phyloP scores from a whole-genome alignment of 2,329 filamentous ascomycete species.

The Alternaria infectoria region DNA sequence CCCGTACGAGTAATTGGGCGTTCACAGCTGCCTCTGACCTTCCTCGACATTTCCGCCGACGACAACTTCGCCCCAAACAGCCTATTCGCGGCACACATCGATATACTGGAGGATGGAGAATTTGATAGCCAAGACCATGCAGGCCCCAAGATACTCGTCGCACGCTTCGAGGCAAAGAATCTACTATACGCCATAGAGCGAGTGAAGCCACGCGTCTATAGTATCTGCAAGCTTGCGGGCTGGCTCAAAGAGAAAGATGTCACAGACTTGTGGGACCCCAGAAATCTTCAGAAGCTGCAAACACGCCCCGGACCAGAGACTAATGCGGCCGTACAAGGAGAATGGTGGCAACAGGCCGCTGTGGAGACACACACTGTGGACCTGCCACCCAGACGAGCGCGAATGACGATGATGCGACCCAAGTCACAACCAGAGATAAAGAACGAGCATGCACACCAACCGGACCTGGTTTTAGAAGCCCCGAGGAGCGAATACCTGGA shows the following conservation, averaged over 20 bases:
- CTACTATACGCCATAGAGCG: conserved; percentile 81
- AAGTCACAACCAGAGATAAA: conserved; percentile 5
- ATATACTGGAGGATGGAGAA: conserved; percentile 35
- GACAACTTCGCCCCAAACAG: conserved; percentile 32
- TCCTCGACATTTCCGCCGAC: conserved; percentile 42
- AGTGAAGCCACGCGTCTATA: conserved; percentile 66
- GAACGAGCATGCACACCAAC: conserved; percentile 7
- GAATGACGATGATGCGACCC: conserved; percentile 42
- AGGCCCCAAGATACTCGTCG: conserved; percentile 41
- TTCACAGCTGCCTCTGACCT: conserved; percentile 46
- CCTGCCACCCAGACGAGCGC: conserved; percentile 28
- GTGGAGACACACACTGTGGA: conserved; percentile 24
- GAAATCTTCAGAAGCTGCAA: conserved; percentile 57
- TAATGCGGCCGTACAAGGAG: neutral
- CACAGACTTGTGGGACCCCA: conserved; percentile 33
- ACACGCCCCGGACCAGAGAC: conserved; percentile 59
- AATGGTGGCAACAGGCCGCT: conserved; percentile 44
- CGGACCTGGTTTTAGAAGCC: neutral
- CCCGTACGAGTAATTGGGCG: conserved; percentile 45
- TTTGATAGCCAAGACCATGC: conserved; percentile 1
- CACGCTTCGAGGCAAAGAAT: conserved; percentile 59
- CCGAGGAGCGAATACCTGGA: conserved; percentile 1
- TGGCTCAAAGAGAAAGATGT: conserved; percentile 70
- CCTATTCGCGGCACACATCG: conserved; percentile 45
- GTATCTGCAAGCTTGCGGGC: conserved; percentile 69